These are phyloP conservation scores for Primulina eburnea DNA, from an alignment of 257 asterid species.

Conservation along the genomic window DNA sequence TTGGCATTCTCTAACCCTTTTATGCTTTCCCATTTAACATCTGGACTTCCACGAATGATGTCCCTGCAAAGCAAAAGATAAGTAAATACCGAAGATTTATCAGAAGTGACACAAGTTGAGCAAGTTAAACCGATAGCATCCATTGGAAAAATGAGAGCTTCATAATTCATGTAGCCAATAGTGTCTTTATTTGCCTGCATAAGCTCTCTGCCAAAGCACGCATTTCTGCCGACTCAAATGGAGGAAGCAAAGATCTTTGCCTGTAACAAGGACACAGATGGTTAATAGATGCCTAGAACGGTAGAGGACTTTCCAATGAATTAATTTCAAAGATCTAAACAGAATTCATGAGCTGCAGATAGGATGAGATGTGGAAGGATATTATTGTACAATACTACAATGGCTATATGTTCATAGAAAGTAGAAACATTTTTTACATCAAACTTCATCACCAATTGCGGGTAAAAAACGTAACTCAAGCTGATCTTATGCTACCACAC, in stretches of 20 bases:
- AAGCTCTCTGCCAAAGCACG: slow-evolving; percentile 88
- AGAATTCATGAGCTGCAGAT: slow-evolving; percentile 1
- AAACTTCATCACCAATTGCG: too few species aligned
- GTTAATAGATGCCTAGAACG: slow-evolving; percentile 23
- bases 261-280: slow-evolving; percentile 45
- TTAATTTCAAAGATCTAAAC: not conserved
- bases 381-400: not conserved
- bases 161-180: not conserved
- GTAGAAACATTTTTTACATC: not conserved
- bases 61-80: slow-evolving; percentile 53
- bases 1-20: slow-evolving; percentile 96
- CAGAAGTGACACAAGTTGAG: slow-evolving; percentile 15
- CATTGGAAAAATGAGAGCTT: slow-evolving; percentile 23
- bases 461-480: not conserved
- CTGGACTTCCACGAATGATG: slow-evolving; percentile 94
- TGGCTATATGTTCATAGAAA: not conserved
- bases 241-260: slow-evolving; percentile 78
- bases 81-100: slow-evolving; percentile 24
- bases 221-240: slow-evolving; percentile 93
- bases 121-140: slow-evolving; percentile 19
- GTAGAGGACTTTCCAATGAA: slow-evolving; percentile 13
- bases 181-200: slow-evolving; percentile 58
- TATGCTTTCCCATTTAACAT: slow-evolving; percentile 86
- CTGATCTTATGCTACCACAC: not conserved
- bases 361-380: not conserved